A percentile compares a stretch with the other conserved stretches of the same genome.
Conservation (phyloP, 2,329 filamentous ascomycete species). For the Fusarium hainanense region DNA sequence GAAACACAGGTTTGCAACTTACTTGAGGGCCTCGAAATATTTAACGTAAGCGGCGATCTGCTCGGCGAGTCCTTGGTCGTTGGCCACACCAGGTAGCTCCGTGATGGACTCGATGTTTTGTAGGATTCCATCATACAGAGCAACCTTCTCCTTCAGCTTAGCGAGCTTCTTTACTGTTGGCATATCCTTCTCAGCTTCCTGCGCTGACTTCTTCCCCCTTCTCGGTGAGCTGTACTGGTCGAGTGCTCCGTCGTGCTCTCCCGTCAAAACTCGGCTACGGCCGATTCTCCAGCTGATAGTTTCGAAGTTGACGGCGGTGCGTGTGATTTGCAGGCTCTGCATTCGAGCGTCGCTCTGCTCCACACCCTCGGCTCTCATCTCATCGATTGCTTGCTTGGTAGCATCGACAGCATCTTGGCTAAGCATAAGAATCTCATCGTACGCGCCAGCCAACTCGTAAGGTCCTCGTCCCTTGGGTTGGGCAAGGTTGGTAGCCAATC, state of each 20-base stretch:
- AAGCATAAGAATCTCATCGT: constrained; percentile 89
- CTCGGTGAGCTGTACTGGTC: constrained; percentile 61
- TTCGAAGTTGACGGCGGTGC: constrained; percentile 92
- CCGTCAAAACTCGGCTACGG: constrained; percentile 88
- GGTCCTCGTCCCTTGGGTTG: constrained; percentile 58
- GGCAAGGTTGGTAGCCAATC: constrained; percentile 60
- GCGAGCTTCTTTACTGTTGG: constrained; percentile 80
- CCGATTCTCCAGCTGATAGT: constrained; percentile 96
- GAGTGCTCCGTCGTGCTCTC: constrained; percentile 80
- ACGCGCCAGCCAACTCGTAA: constrained; percentile 82
- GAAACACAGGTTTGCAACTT: constrained; percentile 47
- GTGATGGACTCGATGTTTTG: constrained; percentile 92
- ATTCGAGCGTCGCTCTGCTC: constrained; percentile 86
- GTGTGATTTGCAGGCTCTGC: constrained; percentile 92
- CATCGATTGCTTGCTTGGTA: constrained; percentile 92
- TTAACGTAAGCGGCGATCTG: constrained; percentile 81
- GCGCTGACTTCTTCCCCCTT: constrained; percentile 59
- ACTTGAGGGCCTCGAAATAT: constrained; percentile 93
- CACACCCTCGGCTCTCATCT: constrained; percentile 84
- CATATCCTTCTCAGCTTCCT: constrained; percentile 67
- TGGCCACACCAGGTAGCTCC: constrained; percentile 88
- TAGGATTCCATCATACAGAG: constrained; percentile 89
- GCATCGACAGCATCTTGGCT: constrained; percentile 95
- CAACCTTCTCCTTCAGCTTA: constrained; percentile 85
- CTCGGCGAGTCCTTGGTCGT: constrained; percentile 78